Evolutionary conservation across 2,329 filamentous ascomycete genomes (phyloP).

Genomic region (Penicillium concentricum): DNA sequence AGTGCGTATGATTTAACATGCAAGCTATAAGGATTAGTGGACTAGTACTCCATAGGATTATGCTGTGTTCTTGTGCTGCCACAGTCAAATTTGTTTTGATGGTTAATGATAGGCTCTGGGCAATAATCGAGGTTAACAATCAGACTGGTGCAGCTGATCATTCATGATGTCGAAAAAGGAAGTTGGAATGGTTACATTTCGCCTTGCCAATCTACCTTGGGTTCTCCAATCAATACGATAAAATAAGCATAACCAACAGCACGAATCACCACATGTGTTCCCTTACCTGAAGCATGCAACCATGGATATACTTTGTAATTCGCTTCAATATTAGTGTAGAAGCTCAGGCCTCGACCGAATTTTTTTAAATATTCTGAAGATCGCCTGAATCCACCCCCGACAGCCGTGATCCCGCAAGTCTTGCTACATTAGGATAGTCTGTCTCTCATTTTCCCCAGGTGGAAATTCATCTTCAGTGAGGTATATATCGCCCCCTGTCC

Average conservation of each 20-base stretch:
- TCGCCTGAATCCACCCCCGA: constrained; percentile 10
- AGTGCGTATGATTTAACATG: neutral
- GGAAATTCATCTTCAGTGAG: neutral
- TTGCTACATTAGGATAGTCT: constrained; percentile 13
- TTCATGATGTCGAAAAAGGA: neutral
- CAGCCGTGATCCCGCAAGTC: constrained; percentile 9
- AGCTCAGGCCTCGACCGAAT: constrained; percentile 1
- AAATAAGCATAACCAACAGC: constrained; percentile 9
- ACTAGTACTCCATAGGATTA: neutral
- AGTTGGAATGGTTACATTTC: neutral
- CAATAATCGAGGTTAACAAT: constrained; percentile 9
- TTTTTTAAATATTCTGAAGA: constrained; percentile 7
- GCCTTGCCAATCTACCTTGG: neutral
- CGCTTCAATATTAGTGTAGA: neutral
- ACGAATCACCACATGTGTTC: constrained; percentile 15
- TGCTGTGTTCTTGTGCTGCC: constrained; percentile 3
- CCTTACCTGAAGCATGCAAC: constrained; percentile 15
- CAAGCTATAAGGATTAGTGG: neutral
- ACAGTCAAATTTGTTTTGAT: neutral
- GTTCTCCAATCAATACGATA: neutral
- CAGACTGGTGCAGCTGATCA: constrained; percentile 5
- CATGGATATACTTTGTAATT: constrained; percentile 12
- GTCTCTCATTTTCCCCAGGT: neutral
- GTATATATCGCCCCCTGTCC: neutral
- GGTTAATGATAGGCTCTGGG: constrained; percentile 2